Conservation (phyloP, 2,329 filamentous ascomycete species). For the Uncinocarpus reesii region DNA sequence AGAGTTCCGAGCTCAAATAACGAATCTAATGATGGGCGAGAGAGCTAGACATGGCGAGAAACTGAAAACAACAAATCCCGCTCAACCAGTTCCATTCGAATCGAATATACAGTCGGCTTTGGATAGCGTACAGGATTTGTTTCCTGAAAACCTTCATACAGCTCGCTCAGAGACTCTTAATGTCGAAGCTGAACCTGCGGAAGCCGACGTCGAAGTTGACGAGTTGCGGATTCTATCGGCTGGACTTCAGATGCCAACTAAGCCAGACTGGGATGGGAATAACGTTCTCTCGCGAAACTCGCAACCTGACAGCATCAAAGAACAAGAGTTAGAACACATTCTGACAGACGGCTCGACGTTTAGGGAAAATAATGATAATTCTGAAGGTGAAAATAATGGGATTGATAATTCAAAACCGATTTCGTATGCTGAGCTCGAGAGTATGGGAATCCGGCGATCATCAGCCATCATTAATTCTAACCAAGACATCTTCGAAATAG, state of each 20-base stretch:
- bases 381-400: conserved; percentile 11
- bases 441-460: conserved; percentile 23
- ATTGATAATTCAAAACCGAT: conserved; percentile 13
- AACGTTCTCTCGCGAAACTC: background rate
- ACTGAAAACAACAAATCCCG: conserved; percentile 51
- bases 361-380: background rate
- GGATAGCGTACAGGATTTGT: conserved; percentile 80
- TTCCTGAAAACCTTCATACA: conserved; percentile 51
- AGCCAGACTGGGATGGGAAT: conserved; percentile 24
- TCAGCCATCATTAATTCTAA: conserved; percentile 20
- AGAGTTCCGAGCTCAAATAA: conserved; percentile 60
- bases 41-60: conserved; percentile 37
- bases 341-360: background rate
- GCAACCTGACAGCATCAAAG: background rate
- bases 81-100: conserved; percentile 45
- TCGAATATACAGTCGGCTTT: conserved; percentile 61
- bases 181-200: conserved; percentile 54
- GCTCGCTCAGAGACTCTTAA: background rate
- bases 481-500: conserved; percentile 29
- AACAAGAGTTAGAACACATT: background rate
- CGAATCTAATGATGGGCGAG: conserved; percentile 55
- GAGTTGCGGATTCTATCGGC: conserved; percentile 49
- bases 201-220: conserved; percentile 48
- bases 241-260: conserved; percentile 26
- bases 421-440: conserved; percentile 19